Evolutionary conservation across 345 rosid species (phyloP).

Genomic region (Carallia brachiata): DNA sequence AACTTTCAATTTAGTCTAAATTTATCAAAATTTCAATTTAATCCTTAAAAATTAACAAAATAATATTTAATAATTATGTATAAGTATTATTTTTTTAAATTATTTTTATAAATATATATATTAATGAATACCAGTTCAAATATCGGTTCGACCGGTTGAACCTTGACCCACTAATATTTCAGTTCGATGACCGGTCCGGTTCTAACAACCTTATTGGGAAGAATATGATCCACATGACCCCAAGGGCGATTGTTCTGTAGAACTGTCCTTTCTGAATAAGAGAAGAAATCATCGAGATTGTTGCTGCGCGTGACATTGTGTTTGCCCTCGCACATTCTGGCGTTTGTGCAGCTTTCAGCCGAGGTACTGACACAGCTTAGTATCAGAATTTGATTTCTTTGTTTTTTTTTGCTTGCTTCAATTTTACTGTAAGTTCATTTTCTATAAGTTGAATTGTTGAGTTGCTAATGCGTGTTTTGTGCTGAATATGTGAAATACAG

Average conservation of each 20-base stretch:
- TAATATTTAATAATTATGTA: too few species aligned
- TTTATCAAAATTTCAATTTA: too few species aligned
- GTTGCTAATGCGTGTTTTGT: not conserved
- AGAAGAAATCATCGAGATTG: slow-evolving; percentile 90
- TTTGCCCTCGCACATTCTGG: slow-evolving; percentile 98
- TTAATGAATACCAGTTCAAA: too few species aligned
- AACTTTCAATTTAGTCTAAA: too few species aligned
- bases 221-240: slow-evolving; percentile 97
- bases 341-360: slow-evolving; percentile 84
- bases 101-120: too few species aligned
- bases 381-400: not conserved
- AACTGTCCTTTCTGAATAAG: slow-evolving; percentile 81
- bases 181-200: too few species aligned
- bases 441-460: not conserved
- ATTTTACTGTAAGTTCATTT: not conserved
- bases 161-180: too few species aligned
- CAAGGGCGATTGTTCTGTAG: slow-evolving; percentile 70
- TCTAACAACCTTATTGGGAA: slow-evolving; percentile 19
- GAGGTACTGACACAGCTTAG: slow-evolving; percentile 47
- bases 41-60: too few species aligned
- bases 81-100: too few species aligned
- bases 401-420: not conserved
- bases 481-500: slow-evolving; percentile 39
- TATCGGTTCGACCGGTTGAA: too few species aligned
- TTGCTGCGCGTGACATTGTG: slow-evolving; percentile 88